Evolutionary conservation across 2,329 filamentous ascomycete genomes (phyloP), one percentile per base, ranked within the genome.

Genomic region (Acrocalymma vagum): DNA sequence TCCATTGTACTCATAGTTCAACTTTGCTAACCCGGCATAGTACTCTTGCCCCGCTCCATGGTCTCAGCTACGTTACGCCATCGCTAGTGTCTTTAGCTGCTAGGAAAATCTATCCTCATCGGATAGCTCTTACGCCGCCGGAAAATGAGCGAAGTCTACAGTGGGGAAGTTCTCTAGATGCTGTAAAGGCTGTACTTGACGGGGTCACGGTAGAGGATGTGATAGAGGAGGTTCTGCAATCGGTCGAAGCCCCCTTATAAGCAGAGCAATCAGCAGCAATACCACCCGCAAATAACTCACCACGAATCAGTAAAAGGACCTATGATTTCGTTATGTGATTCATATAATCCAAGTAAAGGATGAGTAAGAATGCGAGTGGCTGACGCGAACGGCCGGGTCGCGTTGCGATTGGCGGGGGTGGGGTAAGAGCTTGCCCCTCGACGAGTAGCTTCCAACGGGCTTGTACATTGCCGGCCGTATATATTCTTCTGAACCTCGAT

Each of bases 21-120:
- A 16, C 15, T 15, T 38, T 18, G 45, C 61, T 76, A 43, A 72
- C 55, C 35, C 22, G n/a, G 58, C 39, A 37, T 39, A 81, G 78
- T 55, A 86, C 84, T 35, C 81, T 99, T 6, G 90, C 92, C 4
- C 84, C 90, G 1, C 76, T 99, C 13, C 93, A 97, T 65, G 81
- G 84, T 1, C 75, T 95, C 11, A 80, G 86, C 56, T 97, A 86
- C 65, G 85, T 90, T 5, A 91, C 92, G 0, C 93, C 94, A 0
- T 88, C 90, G 1, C 80, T 97, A 17, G 86, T 96, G 14, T 83
- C 80, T 6, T 77, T 99, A 29, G 94, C 94, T 5, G 85, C 87
- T 2, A 83, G 83, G 46, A 97, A 97, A 72, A 81, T 95, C 16
- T 99, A 95, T 63, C 78, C 87, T 13, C 94, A 99, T 72, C 85